Evolutionary conservation across 108 stramenopile genomes (phyloP).

Genomic region (Epithemia pelagica): DNA sequence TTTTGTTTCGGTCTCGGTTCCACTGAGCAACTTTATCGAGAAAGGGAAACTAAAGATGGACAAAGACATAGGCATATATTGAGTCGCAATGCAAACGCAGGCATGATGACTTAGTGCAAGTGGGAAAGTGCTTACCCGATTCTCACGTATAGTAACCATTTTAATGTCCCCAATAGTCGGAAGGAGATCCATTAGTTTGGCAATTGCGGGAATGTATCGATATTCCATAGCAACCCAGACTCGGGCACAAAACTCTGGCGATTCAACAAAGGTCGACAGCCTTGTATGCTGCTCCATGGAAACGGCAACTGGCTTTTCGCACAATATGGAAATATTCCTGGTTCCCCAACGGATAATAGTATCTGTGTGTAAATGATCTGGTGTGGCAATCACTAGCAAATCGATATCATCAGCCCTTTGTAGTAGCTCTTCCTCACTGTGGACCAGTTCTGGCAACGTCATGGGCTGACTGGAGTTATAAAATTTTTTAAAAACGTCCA

Average conservation of each 20-base stretch:
- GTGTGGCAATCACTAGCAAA: constrained; percentile 73
- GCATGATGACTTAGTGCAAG: neutral
- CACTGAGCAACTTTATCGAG: constrained; percentile 71
- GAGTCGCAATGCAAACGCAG: neutral
- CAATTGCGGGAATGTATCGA: constrained; percentile 78
- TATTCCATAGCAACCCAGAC: constrained; percentile 90
- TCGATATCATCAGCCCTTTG: constrained; percentile 54
- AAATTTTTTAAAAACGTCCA: constrained; percentile 31
- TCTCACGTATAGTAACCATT: constrained; percentile 78
- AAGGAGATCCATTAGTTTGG: constrained; percentile 52
- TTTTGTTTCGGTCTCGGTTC: constrained; percentile 70
- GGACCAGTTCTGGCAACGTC: constrained; percentile 25
- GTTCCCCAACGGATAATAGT: constrained; percentile 56
- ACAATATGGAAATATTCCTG: constrained; percentile 54
- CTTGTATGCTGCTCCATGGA: constrained; percentile 27
- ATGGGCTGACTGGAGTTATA: constrained; percentile 4
- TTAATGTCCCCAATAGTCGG: constrained; percentile 69
- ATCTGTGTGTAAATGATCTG: constrained; percentile 74
- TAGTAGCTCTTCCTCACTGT: constrained; percentile 54
- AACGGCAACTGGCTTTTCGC: constrained; percentile 76
- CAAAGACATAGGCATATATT: neutral
- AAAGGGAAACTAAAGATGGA: constrained; percentile 43
- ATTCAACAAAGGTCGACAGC: constrained; percentile 17
- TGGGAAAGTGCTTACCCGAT: constrained; percentile 21
- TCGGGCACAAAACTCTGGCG: constrained; percentile 38